Evolutionary conservation across 2,329 filamentous ascomycete genomes (phyloP).

Genomic region (Alternaria gaisen): DNA sequence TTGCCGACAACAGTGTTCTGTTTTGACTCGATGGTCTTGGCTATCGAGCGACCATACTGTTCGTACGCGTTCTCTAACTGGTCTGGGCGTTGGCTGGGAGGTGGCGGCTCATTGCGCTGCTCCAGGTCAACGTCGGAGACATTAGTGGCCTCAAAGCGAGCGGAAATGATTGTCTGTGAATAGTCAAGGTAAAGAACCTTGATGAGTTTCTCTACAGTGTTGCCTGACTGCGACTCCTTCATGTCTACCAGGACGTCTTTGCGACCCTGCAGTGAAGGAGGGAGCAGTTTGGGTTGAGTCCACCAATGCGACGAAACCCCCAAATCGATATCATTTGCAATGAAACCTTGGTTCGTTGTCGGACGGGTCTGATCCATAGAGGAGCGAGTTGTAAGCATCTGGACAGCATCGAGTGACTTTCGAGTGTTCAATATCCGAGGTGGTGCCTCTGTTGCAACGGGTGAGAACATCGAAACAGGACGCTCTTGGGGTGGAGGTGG

Average conservation of each 20-base stretch:
- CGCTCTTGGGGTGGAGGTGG: constrained; percentile 52
- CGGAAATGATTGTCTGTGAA: constrained; percentile 89
- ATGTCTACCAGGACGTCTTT: constrained; percentile 84
- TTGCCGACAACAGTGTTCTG: constrained; percentile 86
- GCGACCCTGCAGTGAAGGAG: constrained; percentile 81
- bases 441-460: constrained; percentile 50
- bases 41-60: constrained; percentile 80
- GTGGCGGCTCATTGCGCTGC: constrained; percentile 86
- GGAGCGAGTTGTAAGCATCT: constrained; percentile 61
- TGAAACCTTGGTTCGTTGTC: constrained; percentile 76
- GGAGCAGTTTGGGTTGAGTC: constrained; percentile 79
- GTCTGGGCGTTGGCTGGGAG: constrained; percentile 84
- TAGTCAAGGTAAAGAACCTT: constrained; percentile 96
- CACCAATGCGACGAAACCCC: constrained; percentile 82
- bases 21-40: constrained; percentile 72
- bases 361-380: constrained; percentile 82
- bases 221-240: constrained; percentile 79
- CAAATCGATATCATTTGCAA: constrained; percentile 88
- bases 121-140: constrained; percentile 77
- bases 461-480: constrained; percentile 39
- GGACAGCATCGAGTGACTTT: constrained; percentile 71
- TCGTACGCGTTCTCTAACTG: constrained; percentile 89
- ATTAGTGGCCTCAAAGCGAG: constrained; percentile 78
- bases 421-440: constrained; percentile 58
- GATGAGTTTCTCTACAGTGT: constrained; percentile 79